A percentile compares a stretch with the other conserved stretches of the same genome.
Evolutionary conservation across 2,329 filamentous ascomycete species (phyloP).

Genomic region (Trichoderma sp.): DNA sequence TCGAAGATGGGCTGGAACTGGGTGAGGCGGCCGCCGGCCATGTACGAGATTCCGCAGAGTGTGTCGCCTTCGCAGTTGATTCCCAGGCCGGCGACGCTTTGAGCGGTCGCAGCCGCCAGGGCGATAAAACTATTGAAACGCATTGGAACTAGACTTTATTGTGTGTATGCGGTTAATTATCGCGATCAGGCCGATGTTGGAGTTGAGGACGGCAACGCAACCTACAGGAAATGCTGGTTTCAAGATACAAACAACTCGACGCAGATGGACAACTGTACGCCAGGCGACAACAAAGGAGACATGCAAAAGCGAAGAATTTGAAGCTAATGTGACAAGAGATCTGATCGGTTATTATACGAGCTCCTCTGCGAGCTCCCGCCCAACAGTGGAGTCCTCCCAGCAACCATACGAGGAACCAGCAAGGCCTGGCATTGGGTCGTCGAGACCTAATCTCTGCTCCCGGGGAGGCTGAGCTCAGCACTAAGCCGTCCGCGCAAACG

Average conservation of each 20-base stretch:
- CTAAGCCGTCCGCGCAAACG: conserved; percentile 7
- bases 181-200: background rate
- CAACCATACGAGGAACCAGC: background rate
- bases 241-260: background rate
- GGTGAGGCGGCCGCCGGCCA: conserved; percentile 4
- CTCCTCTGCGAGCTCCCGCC: background rate
- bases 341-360: conserved; percentile 4
- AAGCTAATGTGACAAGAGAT: conserved; percentile 17
- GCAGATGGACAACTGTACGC: background rate
- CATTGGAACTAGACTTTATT: background rate
- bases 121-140: conserved; percentile 5
- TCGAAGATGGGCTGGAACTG: conserved; percentile 7
- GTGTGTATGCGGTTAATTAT: background rate
- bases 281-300: background rate
- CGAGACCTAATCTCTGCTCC: conserved; percentile 18
- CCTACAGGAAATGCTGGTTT: background rate
- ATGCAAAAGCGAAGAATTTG: background rate
- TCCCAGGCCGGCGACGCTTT: conserved; percentile 9
- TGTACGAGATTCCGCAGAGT: conserved; percentile 7
- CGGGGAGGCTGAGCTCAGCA: conserved; percentile 18
- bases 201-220: background rate
- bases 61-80: conserved; percentile 23
- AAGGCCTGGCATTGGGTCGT: conserved; percentile 12
- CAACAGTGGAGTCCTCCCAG: conserved; percentile 2
- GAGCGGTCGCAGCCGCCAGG: conserved; percentile 1